Percentiles rank a stretch among this genome's conserved stretches.
These are phyloP conservation scores for Sporobolomyces phaffii DNA, from an alignment of 768 basidiomycete species.

Conservation along the genomic window DNA sequence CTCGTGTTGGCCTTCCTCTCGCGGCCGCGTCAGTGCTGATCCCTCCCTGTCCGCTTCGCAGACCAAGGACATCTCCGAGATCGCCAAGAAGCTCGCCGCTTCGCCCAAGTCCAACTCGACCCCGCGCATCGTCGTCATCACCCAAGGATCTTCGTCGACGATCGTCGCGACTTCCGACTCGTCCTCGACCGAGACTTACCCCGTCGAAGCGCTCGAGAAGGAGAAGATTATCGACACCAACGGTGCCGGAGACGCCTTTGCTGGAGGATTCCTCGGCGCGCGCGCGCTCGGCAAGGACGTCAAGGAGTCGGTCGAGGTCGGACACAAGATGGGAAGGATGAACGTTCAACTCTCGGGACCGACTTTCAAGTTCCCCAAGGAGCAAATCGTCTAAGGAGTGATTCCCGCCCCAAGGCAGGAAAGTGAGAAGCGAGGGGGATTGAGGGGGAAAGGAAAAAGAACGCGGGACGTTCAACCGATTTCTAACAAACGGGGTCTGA, in stretches of 20 bases:
- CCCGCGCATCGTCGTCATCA: conserved; percentile 79
- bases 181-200: conserved; percentile 54
- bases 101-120: conserved; percentile 66
- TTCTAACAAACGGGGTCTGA: neutral
- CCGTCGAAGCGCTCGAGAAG: conserved; percentile 57
- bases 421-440: no score
- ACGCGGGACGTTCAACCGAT: conserved; percentile 18
- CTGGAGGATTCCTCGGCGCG: conserved; percentile 89
- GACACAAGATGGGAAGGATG: conserved; percentile 79
- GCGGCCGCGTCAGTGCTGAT: neutral
- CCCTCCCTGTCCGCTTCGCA: conserved; percentile 35
- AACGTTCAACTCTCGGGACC: conserved; percentile 67
- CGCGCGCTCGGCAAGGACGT: conserved; percentile 68
- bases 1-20: neutral
- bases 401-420: neutral
- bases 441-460: neutral
- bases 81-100: conserved; percentile 70
- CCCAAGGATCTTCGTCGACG: conserved; percentile 77
- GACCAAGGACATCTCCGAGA: conserved; percentile 59
- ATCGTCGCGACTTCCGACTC: conserved; percentile 63
- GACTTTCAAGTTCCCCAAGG: conserved; percentile 38
- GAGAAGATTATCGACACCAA: conserved; percentile 89
- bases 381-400: conserved; percentile 36
- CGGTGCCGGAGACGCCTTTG: conserved; percentile 95
- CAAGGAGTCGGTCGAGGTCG: conserved; percentile 71